Evolutionary conservation across 768 basidiomycete genomes (phyloP).

Genomic region (Kwoniella sp.): DNA sequence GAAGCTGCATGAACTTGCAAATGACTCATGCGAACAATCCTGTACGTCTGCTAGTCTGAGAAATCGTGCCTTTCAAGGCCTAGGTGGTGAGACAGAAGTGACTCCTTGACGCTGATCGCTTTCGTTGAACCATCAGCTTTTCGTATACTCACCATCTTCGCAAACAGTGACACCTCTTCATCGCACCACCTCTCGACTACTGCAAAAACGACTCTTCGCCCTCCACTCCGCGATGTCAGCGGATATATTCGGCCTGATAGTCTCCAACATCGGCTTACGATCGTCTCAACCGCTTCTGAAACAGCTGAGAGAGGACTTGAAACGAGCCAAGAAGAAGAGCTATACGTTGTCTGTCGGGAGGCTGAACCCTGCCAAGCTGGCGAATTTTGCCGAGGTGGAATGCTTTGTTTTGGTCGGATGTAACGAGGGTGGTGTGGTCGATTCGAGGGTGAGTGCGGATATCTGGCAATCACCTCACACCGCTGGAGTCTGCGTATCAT

Average conservation of each 20-base stretch:
- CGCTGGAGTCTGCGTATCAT: background rate
- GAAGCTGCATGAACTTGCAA: conserved; percentile 79
- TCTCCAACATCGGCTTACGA: conserved; percentile 89
- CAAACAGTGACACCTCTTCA: conserved; percentile 65
- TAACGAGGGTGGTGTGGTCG: conserved; percentile 78
- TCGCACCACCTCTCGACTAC: conserved; percentile 70
- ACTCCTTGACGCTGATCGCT: background rate
- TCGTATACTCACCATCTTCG: conserved; percentile 71
- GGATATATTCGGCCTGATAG: conserved; percentile 91
- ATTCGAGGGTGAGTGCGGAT: conserved; percentile 48
- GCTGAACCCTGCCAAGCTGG: conserved; percentile 89
- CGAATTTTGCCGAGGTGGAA: conserved; percentile 94
- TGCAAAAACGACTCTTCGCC: conserved; percentile 85
- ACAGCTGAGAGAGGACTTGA: conserved; percentile 73
- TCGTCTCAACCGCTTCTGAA: conserved; percentile 83
- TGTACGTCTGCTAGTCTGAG: no score
- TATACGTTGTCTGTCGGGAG: conserved; percentile 96
- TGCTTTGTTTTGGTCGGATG: conserved; percentile 95
- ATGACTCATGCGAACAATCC: conserved; percentile 73
- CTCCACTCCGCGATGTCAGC: conserved; percentile 88
- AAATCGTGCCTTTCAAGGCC: background rate
- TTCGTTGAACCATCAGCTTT: conserved; percentile 62
- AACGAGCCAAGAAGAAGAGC: conserved; percentile 74
- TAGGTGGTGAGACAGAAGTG: background rate
- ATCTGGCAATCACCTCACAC: conserved; percentile 58